These are phyloP conservation scores for Gossypium laxum DNA, from an alignment of 441 rosid species.

Conservation along the genomic window DNA sequence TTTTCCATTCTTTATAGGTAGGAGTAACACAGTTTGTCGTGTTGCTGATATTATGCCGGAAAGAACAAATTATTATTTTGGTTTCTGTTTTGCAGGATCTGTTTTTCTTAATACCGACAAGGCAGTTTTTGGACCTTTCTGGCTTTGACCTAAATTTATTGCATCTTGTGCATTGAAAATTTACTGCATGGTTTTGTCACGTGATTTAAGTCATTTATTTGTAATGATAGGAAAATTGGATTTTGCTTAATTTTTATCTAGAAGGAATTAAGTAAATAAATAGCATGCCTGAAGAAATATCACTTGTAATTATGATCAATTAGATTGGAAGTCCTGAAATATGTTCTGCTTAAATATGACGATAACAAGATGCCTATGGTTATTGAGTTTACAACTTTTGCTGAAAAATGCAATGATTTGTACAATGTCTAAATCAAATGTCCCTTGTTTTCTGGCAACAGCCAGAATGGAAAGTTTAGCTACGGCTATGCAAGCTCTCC, in stretches of 20 bases:
- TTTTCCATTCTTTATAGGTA: not conserved
- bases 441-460: slow-evolving; percentile 29
- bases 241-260: not conserved
- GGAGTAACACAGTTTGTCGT: not conserved
- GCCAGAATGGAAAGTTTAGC: slow-evolving; percentile 84
- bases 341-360: not conserved
- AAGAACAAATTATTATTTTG: not conserved
- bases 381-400: not conserved
- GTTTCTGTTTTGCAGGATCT: not conserved
- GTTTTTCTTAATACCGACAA: not conserved
- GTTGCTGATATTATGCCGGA: not conserved
- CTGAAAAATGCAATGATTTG: not conserved
- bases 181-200: not conserved
- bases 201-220: not conserved
- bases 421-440: slow-evolving; percentile 4
- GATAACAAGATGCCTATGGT: not conserved
- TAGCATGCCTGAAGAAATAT: not conserved
- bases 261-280: not conserved
- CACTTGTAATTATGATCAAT: not conserved
- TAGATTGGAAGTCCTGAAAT: not conserved
- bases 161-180: not conserved
- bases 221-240: not conserved
- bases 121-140: not conserved
- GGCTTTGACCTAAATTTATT: not conserved
- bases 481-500: slow-evolving; percentile 99